phyloP scores from a whole-genome alignment of 169 alveolate species.

The Hammondia hammondi region DNA sequence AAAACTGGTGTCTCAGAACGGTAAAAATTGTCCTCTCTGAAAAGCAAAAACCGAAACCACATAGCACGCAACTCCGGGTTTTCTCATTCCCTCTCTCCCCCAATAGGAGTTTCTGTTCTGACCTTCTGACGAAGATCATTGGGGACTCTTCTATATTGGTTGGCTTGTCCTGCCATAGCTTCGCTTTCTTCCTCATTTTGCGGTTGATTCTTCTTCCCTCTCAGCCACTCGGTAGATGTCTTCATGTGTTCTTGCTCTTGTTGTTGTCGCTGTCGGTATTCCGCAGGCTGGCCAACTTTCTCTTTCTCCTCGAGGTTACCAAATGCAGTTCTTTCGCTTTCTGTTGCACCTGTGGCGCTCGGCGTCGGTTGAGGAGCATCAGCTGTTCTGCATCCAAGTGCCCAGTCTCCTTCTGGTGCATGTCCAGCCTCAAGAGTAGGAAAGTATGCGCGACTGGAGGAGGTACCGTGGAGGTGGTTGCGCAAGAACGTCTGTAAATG shows the following conservation, averaged over 20 bases:
- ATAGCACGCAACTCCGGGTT: no score
- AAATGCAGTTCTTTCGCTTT: neutral
- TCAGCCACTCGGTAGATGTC: conserved; percentile 27
- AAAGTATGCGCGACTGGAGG: conserved; percentile 1
- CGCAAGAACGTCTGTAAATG: neutral
- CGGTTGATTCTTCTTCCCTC: neutral
- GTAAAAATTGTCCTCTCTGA: no score
- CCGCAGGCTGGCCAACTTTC: conserved; percentile 7
- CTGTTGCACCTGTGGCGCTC: neutral
- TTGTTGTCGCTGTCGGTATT: conserved; percentile 2
- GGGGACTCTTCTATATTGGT: neutral
- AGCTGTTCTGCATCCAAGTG: neutral
- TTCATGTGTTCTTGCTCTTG: neutral
- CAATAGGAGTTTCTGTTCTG: neutral
- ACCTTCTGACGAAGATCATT: neutral
- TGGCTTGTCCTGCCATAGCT: conserved; percentile 8
- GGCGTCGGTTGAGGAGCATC: neutral
- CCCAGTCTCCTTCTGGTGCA: conserved; percentile 8
- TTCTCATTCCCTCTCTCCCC: no score
- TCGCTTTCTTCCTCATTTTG: neutral
- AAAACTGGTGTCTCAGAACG: no score
- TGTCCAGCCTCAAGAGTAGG: neutral
- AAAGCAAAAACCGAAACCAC: no score
- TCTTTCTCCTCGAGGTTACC: neutral
- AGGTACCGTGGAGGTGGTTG: neutral